Conservation (phyloP, 768 basidiomycete species). For the Pleurotus tuber-regium region DNA sequence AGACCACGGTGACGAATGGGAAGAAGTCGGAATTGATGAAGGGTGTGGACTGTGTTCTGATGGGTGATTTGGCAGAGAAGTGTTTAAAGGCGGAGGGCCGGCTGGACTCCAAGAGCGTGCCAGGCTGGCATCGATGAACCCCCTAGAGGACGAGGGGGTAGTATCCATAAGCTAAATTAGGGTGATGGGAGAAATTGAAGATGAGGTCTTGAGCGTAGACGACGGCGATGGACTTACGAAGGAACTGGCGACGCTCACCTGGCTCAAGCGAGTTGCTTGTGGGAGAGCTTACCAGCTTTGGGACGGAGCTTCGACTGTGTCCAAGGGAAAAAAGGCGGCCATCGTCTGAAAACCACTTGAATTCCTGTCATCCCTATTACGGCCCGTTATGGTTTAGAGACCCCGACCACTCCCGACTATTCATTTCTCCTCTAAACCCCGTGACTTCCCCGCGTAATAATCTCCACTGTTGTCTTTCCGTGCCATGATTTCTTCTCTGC, state of each 20-base stretch:
- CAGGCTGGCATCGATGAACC: slow-evolving; percentile 24
- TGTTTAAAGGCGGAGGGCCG: slow-evolving; percentile 32
- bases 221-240: neutral
- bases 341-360: slow-evolving; percentile 5
- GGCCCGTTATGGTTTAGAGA: slow-evolving; percentile 3
- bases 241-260: too few species aligned
- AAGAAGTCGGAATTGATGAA: slow-evolving; percentile 29
- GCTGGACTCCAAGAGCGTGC: slow-evolving; percentile 28
- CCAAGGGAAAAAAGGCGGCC: slow-evolving; percentile 15
- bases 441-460: too few species aligned
- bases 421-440: too few species aligned
- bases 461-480: too few species aligned
- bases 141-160: slow-evolving; percentile 21
- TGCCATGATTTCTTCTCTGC: too few species aligned
- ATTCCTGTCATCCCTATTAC: slow-evolving; percentile 8
- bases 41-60: slow-evolving; percentile 26
- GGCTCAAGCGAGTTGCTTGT: neutral
- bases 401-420: neutral
- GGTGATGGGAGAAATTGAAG: neutral
- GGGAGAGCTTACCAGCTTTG: slow-evolving; percentile 7
- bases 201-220: neutral
- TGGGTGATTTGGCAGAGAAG: too few species aligned
- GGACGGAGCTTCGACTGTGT: slow-evolving; percentile 10
- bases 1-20: slow-evolving; percentile 34
- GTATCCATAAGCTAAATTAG: slow-evolving; percentile 25